Conservation (phyloP, 202 grass and related monocot species). For the Panicum hallii region DNA sequence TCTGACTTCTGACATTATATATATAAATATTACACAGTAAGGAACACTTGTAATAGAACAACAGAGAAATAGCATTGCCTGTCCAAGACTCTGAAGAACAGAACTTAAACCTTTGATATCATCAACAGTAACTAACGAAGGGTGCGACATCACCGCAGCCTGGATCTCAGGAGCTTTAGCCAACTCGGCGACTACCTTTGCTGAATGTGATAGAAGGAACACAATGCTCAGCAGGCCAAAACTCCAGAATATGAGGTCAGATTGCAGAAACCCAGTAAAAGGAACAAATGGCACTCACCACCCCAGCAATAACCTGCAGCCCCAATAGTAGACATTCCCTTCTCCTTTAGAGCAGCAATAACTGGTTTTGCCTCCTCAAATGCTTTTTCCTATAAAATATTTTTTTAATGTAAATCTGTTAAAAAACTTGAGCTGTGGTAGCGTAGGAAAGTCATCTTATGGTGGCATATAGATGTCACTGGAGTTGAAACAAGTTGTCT, state of each 20-base stretch:
- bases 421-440: background rate
- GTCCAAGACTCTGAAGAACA: background rate
- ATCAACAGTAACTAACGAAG: constrained; percentile 65
- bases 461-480: background rate
- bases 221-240: constrained; percentile 5
- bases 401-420: background rate
- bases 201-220: constrained; percentile 44
- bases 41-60: background rate
- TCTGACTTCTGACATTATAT: constrained; percentile 58
- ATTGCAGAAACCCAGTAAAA: background rate
- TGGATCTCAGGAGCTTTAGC: constrained; percentile 71
- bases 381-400: constrained; percentile 55
- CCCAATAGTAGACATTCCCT: constrained; percentile 55
- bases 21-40: background rate
- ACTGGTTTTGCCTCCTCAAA: constrained; percentile 73
- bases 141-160: constrained; percentile 68
- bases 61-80: background rate
- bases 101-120: constrained; percentile 69
- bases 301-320: constrained; percentile 83
- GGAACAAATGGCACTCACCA: constrained; percentile 47
- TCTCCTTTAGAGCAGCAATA: constrained; percentile 63
- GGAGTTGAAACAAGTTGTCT: background rate
- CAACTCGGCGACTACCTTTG: constrained; percentile 69
- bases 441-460: background rate
- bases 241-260: background rate